Evolutionary conservation across 805 yeast species (phyloP), one percentile per base, ranked within the genome.

Genomic region (Dipodascopsis tothii): DNA sequence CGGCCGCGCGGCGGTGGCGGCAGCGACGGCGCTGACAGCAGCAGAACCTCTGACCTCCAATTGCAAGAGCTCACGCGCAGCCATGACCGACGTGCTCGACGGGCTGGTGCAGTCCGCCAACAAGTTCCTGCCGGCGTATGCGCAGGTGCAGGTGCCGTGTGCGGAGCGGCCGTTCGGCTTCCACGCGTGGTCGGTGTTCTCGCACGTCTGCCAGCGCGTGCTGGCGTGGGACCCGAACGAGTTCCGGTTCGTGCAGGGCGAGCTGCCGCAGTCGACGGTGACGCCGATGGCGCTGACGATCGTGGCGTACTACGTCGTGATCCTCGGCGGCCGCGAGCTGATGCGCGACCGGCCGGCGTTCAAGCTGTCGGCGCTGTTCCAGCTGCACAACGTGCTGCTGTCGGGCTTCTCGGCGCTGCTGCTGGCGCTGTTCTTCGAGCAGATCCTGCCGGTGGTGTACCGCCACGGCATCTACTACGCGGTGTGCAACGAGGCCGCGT

Each of bases 271-370:
- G 45, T 68, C 75, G 33, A 66, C 72, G 7, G 62, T 70, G 21
- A 67, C 70, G 14, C 72, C 73, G 45, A 88, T 80, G 5, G 60
- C 72, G 28, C 62, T 64, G 4, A 77, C 75, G 41, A 81, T 87
- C 53, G 67, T 71, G 22, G 60, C 74, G 14, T 88, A 88, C 70
- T 88, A 88, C 60, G 60, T 77, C 33, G 73, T 83, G 34, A 81
- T 88, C 48, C 86, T 87, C 61, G 92, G 95, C 48, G 96, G 96
- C 44, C 80, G 85, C 59, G 69, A 65, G 39, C 54, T 83, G 35
- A 69, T 82, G 64, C 68, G 68, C 48, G 66, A 63, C 45, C 56
- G 73, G 33, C 74, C 78, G 27, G 83, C 95, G 16, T 73, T 84
- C 63, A 81, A 81, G 64, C 71, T 87, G 64, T 81, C 80, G 62